Conservation (phyloP, 2,329 filamentous ascomycete genomes). For the Dactylellina cionopaga region DNA sequence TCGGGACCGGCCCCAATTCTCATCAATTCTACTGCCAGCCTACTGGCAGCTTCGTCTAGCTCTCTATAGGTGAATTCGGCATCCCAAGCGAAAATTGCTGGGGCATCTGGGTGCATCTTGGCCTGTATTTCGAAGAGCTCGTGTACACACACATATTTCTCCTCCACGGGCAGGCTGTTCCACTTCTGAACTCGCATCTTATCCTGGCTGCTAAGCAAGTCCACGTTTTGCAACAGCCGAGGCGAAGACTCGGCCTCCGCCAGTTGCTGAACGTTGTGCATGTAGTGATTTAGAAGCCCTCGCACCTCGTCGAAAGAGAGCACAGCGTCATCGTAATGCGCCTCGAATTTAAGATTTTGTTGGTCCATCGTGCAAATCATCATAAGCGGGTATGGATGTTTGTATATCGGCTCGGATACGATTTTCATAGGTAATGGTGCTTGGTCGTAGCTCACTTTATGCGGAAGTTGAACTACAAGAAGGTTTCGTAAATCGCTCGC, state of each 20-base stretch:
- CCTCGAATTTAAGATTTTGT: conserved; percentile 5
- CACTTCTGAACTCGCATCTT: conserved; percentile 13
- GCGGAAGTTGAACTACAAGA: conserved; percentile 4
- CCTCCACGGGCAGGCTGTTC: neutral
- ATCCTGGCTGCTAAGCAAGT: neutral
- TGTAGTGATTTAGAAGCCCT: conserved; percentile 12
- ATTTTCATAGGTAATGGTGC: conserved; percentile 9
- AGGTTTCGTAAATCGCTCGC: conserved; percentile 9
- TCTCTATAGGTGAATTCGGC: conserved; percentile 2
- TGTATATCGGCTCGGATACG: neutral
- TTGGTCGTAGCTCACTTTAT: conserved; percentile 4
- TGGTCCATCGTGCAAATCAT: conserved; percentile 10
- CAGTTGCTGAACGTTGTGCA: conserved; percentile 10
- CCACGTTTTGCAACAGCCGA: neutral
- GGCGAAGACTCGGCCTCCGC: conserved; percentile 8
- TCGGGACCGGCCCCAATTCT: conserved; percentile 60
- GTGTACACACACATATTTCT: conserved; percentile 7
- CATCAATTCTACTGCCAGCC: conserved; percentile 24
- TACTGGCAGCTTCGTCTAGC: neutral
- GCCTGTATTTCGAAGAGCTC: conserved; percentile 16
- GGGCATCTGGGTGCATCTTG: neutral
- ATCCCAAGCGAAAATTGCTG: conserved; percentile 9
- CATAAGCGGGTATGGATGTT: conserved; percentile 4
- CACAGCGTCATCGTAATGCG: conserved; percentile 9
- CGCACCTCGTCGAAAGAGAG: conserved; percentile 3